phyloP scores from a whole-genome alignment of 1,284 basidiomycete species.

The Mycena citricolor region DNA sequence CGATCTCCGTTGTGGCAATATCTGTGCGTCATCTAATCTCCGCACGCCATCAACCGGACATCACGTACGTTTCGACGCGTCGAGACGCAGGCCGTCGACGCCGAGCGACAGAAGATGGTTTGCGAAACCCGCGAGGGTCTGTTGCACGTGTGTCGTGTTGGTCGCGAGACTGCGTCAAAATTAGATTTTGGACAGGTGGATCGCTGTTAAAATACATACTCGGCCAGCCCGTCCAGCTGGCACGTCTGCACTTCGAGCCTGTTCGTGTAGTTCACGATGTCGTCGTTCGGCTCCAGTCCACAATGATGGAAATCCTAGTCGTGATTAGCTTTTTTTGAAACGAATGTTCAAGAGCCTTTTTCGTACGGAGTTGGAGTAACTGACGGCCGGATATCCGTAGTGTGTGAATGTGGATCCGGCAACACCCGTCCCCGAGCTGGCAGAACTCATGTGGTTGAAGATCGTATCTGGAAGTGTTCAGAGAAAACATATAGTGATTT shows the following conservation, averaged over 20 bases:
- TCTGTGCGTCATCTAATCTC: too few relatives aligned
- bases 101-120: slow-evolving; percentile 65
- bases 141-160: slow-evolving; percentile 58
- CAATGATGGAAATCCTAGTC: slow-evolving; percentile 63
- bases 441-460: slow-evolving; percentile 63
- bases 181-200: too few relatives aligned
- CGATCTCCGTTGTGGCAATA: slow-evolving; percentile 51
- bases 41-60: too few relatives aligned
- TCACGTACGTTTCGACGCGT: slow-evolving; percentile 61
- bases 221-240: slow-evolving; percentile 54
- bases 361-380: slow-evolving; percentile 42
- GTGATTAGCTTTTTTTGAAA: too few relatives aligned
- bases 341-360: too few relatives aligned
- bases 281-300: slow-evolving; percentile 50
- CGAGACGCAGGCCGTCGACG: slow-evolving; percentile 63
- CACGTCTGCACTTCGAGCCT: slow-evolving; percentile 60
- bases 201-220: slow-evolving; percentile 50
- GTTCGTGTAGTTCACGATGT: slow-evolving; percentile 57
- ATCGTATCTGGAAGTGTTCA: slow-evolving; percentile 45
- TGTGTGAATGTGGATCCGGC: slow-evolving; percentile 55
- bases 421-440: slow-evolving; percentile 48
- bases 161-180: slow-evolving; percentile 49
- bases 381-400: slow-evolving; percentile 59
- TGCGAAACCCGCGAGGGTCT: slow-evolving; percentile 51
- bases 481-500: slow-evolving; percentile 22